Evolutionary conservation across 2,329 filamentous ascomycete species (phyloP).

Genomic region (Colletotrichum sojae): DNA sequence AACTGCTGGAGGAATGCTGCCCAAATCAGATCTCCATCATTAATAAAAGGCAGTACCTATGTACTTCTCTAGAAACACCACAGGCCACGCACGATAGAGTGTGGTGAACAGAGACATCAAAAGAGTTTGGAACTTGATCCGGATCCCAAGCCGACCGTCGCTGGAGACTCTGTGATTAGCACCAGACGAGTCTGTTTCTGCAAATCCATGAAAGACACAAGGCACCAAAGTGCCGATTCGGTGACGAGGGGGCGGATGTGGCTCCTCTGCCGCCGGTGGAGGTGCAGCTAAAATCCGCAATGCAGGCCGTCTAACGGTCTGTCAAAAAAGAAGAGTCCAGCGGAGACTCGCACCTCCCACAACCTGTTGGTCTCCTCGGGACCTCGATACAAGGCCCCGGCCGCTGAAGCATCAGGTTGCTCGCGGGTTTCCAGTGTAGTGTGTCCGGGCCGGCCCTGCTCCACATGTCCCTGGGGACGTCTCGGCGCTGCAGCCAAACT

Average conservation of each 20-base stretch:
- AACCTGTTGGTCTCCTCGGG: slow-evolving; percentile 8
- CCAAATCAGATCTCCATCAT: neutral
- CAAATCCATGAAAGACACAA: slow-evolving; percentile 4
- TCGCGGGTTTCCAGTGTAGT: neutral
- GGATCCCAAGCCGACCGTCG: neutral
- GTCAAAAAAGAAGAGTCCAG: slow-evolving; percentile 2
- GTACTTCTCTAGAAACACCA: no score
- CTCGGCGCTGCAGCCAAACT: slow-evolving; percentile 17
- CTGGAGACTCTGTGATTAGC: neutral
- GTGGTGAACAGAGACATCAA: neutral
- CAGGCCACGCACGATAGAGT: neutral
- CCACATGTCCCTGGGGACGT: neutral
- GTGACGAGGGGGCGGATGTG: slow-evolving; percentile 29
- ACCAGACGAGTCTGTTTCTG: slow-evolving; percentile 10
- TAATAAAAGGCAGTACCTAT: no score
- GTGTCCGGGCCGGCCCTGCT: neutral
- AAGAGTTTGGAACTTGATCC: neutral
- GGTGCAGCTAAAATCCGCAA: slow-evolving; percentile 13
- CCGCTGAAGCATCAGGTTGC: neutral
- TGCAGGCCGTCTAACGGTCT: slow-evolving; percentile 7
- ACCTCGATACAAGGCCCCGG: neutral
- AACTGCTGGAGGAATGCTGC: neutral
- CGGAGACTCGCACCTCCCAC: slow-evolving; percentile 24
- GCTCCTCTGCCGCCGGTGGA: slow-evolving; percentile 17
- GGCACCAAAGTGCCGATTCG: slow-evolving; percentile 9